Evolutionary conservation across 1,284 basidiomycete genomes (phyloP).

Genomic region (Tausonia pullulans): DNA sequence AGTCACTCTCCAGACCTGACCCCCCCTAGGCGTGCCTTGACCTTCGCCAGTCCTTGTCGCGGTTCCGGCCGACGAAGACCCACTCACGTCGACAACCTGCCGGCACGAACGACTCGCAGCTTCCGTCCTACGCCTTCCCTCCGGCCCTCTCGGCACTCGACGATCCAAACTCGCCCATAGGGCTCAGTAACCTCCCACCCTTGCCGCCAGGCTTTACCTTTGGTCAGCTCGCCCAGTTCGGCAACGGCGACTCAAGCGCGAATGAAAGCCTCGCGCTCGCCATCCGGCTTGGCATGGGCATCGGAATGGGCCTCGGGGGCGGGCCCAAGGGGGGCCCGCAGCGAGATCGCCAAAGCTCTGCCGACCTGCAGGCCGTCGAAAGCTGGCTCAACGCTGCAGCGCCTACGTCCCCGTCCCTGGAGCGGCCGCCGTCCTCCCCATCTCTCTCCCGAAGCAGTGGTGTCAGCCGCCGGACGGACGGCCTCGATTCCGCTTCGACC

Average conservation of each 20-base stretch:
- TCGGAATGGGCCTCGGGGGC: conserved; percentile 31
- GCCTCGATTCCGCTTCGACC: neutral
- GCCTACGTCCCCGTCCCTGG: neutral
- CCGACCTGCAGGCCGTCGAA: neutral
- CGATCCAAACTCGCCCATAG: conserved; percentile 1
- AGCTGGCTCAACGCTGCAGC: neutral
- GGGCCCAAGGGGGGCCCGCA: neutral
- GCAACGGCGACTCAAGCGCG: conserved; percentile 17
- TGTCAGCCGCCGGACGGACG: neutral
- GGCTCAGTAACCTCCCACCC: conserved; percentile 25
- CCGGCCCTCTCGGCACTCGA: neutral
- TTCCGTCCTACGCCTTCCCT: conserved; percentile 1
- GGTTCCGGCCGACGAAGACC: too few species aligned
- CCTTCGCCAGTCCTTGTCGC: too few species aligned
- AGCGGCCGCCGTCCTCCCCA: neutral
- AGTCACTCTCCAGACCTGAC: too few species aligned
- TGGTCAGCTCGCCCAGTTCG: conserved; percentile 27
- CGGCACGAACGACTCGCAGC: too few species aligned
- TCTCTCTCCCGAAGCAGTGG: neutral
- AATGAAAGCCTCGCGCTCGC: conserved; percentile 35
- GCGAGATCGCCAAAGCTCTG: neutral
- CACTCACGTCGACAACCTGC: too few species aligned
- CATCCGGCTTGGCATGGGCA: conserved; percentile 36
- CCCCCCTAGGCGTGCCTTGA: too few species aligned
- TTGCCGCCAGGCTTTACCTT: conserved; percentile 32